Base-by-base conservation (phyloP, 768 basidiomycete genomes). In the Tephrocybe rancida region DNA sequence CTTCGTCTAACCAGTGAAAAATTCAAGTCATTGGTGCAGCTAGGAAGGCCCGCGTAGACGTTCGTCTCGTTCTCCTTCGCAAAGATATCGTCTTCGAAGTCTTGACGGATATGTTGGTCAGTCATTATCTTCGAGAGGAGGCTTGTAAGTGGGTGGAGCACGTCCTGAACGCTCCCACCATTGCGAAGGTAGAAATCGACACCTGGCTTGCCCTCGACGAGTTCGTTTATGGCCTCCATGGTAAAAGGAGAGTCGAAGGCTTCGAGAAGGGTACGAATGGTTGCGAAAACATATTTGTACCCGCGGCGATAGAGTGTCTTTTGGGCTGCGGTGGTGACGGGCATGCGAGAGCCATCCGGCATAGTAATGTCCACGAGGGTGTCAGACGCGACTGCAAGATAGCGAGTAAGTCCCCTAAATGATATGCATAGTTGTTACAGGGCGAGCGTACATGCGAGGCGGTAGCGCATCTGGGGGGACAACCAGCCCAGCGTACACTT, bases 391-490 rank as follows among this genome's bases (percentile, higher is more conserved):
- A 7, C 37, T 38, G n/a, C n/a, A n/a, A n/a, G n/a, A n/a, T n/a
- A n/a, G n/a, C n/a, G n/a, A 16, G 13, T 32, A 32, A 7, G 13
- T 13, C 7, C 6, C 13, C 13, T 7, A 10, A 18, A 16, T 38
- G 6, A 18, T 6, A 11, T 10, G 10, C 5, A 5, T 10, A 18
- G 5, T 5, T 7, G 5, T 38, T 38, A 7, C 7, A 38, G 7
- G 37, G 13, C 16, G 4, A 8, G 11, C 45, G 6, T n/a, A 47
- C 45, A 22, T 14, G 18, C 45, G 14, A 47, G 22, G 32, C 45
- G 52, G 27, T 16, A 41, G 14, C 52, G 37, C 45, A 47, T 53
- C 8, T 45, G 35, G 22, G 35, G 26, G 3, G 45, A 53, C 27
- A 53, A 2, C 52, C 52, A 53, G 11, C 52, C 52, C 11, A 38